phyloP scores from a whole-genome alignment of 371 early-diverging fungal species.

The Fennellomyces sp. region DNA sequence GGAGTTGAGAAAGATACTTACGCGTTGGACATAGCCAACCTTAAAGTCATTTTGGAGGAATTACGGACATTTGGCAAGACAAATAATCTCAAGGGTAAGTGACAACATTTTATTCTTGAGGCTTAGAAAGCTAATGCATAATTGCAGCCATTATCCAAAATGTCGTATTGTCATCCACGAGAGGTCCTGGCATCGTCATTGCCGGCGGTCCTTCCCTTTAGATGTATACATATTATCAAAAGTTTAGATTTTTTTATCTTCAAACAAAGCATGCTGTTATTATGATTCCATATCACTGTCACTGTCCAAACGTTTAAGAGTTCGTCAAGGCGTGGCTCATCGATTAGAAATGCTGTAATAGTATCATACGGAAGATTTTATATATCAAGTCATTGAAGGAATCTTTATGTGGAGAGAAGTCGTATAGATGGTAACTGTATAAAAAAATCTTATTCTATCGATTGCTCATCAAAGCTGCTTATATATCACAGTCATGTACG shows the following conservation, averaged over 20 bases:
- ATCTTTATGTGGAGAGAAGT: no score
- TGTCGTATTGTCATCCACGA: conserved; percentile 61
- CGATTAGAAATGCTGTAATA: no score
- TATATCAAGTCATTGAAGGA: no score
- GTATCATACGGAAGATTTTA: no score
- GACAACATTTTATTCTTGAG: no score
- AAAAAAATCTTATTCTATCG: no score
- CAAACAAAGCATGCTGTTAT: not conserved
- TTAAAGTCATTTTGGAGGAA: conserved; percentile 60
- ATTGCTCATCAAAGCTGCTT: no score
- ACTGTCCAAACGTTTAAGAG: no score
- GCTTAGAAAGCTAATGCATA: no score
- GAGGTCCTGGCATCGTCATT: conserved; percentile 62
- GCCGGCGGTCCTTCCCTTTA: conserved; percentile 32
- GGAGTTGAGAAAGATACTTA: not conserved
- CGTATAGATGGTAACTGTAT: no score
- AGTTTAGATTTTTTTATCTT: not conserved
- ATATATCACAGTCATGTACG: no score
- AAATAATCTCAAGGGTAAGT: conserved; percentile 59
- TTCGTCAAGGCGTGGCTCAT: no score
- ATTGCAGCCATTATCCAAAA: conserved; percentile 67
- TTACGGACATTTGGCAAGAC: conserved; percentile 58
- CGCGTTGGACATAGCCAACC: conserved; percentile 35
- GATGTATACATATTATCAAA: conserved; percentile 5
- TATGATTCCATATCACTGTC: not conserved